Conservation (phyloP, 352 stramenopile species). For the Thalassiosira mediterranea region DNA sequence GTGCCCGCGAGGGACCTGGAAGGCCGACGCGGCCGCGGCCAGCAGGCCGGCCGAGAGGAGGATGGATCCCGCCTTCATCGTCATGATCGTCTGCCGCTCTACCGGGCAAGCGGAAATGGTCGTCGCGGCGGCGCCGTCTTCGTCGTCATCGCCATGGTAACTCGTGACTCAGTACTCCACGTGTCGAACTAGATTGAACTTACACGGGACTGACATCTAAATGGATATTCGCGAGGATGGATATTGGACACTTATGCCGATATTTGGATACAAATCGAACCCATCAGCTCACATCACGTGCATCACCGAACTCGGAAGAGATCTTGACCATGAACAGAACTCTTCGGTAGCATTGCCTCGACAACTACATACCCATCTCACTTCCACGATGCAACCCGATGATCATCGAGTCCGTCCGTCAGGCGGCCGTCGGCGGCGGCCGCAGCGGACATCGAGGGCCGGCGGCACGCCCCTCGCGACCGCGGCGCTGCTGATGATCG, state of each 20-base stretch:
- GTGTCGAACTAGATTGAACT: neutral
- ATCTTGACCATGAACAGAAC: no score
- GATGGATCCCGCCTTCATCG: neutral
- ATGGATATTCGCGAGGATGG: neutral
- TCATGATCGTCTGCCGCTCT: neutral
- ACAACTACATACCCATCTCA: no score
- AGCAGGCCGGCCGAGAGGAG: neutral
- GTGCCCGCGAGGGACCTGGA: slow-evolving; percentile 2
- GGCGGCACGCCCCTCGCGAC: no score
- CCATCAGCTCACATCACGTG: no score
- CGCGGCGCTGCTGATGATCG: neutral
- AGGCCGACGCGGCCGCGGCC: neutral
- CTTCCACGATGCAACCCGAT: neutral
- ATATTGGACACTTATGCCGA: neutral
- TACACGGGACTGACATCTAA: neutral
- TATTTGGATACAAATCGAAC: neutral
- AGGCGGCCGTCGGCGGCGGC: no score
- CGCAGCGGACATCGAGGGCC: no score
- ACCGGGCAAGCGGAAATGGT: neutral
- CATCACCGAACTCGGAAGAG: no score
- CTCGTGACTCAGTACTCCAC: neutral
- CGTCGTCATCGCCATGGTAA: neutral
- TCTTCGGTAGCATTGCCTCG: no score
- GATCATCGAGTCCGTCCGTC: neutral
- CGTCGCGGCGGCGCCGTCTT: no score